Percentiles rank a stretch among this genome's conserved stretches.
phyloP scores from a whole-genome alignment of 805 yeast species.

The Ogataea trehaloabstinens region DNA sequence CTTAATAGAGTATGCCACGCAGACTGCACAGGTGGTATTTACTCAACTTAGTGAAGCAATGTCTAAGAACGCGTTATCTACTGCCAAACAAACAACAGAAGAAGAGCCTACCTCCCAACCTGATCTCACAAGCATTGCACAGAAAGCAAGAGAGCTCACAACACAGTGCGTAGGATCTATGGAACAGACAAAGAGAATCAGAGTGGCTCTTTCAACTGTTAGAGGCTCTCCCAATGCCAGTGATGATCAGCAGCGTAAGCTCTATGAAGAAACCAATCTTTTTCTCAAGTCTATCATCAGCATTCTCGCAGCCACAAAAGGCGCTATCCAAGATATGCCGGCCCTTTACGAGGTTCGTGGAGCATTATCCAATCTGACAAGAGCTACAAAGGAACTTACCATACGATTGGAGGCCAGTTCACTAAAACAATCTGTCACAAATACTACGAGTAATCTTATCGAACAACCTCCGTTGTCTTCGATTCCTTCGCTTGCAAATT shows the following conservation, averaged over 20 bases:
- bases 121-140: slow-evolving; percentile 39
- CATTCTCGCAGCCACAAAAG: slow-evolving; percentile 79
- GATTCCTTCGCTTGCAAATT: slow-evolving; percentile 35
- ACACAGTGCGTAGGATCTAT: slow-evolving; percentile 74
- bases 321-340: slow-evolving; percentile 78
- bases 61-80: slow-evolving; percentile 58
- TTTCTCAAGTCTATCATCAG: slow-evolving; percentile 81
- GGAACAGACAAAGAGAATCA: slow-evolving; percentile 73
- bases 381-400: slow-evolving; percentile 89
- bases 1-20: slow-evolving; percentile 29
- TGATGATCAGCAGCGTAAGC: slow-evolving; percentile 55
- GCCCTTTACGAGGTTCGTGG: slow-evolving; percentile 76
- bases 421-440: slow-evolving; percentile 33
- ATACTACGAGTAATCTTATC: slow-evolving; percentile 14
- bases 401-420: slow-evolving; percentile 73
- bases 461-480: slow-evolving; percentile 36
- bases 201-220: slow-evolving; percentile 50
- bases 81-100: slow-evolving; percentile 37
- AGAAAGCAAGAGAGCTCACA: slow-evolving; percentile 74
- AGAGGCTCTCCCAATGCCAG: slow-evolving; percentile 29
- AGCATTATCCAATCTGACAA: slow-evolving; percentile 75
- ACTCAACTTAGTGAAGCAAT: slow-evolving; percentile 70
- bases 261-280: slow-evolving; percentile 84
- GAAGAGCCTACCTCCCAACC: slow-evolving; percentile 1
- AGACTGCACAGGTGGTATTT: slow-evolving; percentile 72